Conservation (phyloP, 345 rosid genomes). For the Populus alba region DNA sequence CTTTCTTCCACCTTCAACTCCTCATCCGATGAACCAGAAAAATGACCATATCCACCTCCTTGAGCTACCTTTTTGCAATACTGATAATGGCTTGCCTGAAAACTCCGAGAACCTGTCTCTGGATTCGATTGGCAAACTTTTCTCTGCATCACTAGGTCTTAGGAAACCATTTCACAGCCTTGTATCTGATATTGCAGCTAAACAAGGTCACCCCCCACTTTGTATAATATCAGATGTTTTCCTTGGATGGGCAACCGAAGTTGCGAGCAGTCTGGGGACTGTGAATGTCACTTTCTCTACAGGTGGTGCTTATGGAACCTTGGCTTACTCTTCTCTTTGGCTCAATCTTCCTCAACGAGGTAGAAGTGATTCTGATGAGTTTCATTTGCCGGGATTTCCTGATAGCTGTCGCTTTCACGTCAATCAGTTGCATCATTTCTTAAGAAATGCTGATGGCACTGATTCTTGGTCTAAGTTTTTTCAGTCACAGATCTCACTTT, state of each 20-base stretch:
- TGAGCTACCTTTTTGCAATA: constrained; percentile 34
- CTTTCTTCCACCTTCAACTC: constrained; percentile 31
- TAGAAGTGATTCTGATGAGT: constrained; percentile 25
- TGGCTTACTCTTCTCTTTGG: constrained; percentile 45
- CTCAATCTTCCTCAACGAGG: constrained; percentile 42
- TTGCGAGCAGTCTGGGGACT: constrained; percentile 31
- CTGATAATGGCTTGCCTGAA: constrained; percentile 43
- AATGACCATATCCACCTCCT: constrained; percentile 15
- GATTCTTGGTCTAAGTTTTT: constrained; percentile 46
- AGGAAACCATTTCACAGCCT: constrained; percentile 26
- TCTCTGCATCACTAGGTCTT: constrained; percentile 15
- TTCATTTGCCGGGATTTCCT: constrained; percentile 44
- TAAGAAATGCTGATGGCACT: constrained; percentile 35
- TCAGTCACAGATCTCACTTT: constrained; percentile 30
- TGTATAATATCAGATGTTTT: constrained; percentile 43
- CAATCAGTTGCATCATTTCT: constrained; percentile 32
- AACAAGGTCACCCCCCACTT: constrained; percentile 35
- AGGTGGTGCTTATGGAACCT: constrained; percentile 39
- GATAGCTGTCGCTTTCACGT: constrained; percentile 37
- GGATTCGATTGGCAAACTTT: constrained; percentile 16
- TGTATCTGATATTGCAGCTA: constrained; percentile 14
- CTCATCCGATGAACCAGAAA: neutral
- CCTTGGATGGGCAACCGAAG: constrained; percentile 42
- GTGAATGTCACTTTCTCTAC: constrained; percentile 31
- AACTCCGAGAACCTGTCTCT: constrained; percentile 42